These are phyloP conservation scores for Candida ficus DNA, from an alignment of 805 yeast genomes.

Conservation along the genomic window DNA sequence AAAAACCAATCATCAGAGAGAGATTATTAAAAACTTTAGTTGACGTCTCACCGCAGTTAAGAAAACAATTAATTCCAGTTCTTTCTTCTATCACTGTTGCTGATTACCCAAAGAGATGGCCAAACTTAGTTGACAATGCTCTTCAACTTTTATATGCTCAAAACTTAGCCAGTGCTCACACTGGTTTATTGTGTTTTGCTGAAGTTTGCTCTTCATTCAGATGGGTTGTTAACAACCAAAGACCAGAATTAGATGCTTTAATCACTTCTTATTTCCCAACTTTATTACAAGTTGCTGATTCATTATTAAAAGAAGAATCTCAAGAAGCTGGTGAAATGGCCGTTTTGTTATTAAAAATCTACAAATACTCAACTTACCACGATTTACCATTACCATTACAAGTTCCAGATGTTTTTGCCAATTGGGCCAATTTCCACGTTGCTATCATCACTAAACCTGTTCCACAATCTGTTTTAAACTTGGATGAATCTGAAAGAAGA, in stretches of 20 bases:
- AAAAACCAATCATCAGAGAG: slow-evolving; percentile 68
- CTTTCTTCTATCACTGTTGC: slow-evolving; percentile 44
- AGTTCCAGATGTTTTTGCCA: slow-evolving; percentile 41
- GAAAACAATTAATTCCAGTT: slow-evolving; percentile 45
- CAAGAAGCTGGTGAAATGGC: slow-evolving; percentile 63
- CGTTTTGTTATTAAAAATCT: slow-evolving; percentile 66
- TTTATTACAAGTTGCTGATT: slow-evolving; percentile 60
- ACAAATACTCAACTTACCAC: slow-evolving; percentile 68
- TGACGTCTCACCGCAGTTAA: slow-evolving; percentile 35
- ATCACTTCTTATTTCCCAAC: slow-evolving; percentile 58
- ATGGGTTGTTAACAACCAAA: slow-evolving; percentile 57
- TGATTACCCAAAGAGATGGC: slow-evolving; percentile 54
- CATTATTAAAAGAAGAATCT: slow-evolving; percentile 37
- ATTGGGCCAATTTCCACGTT: slow-evolving; percentile 79
- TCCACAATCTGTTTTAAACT: slow-evolving; percentile 46
- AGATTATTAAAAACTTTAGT: slow-evolving; percentile 63
- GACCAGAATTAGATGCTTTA: slow-evolving; percentile 50
- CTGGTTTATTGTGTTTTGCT: slow-evolving; percentile 66
- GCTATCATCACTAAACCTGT: slow-evolving; percentile 53
- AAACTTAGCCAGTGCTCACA: slow-evolving; percentile 41
- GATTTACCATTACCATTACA: slow-evolving; percentile 69
- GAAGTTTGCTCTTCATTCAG: slow-evolving; percentile 69
- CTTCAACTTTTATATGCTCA: slow-evolving; percentile 38
- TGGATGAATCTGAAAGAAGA: slow-evolving; percentile 49
- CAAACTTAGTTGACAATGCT: slow-evolving; percentile 43